phyloP scores from a whole-genome alignment of 768 basidiomycete genomes.

The Lactarius vividus region DNA sequence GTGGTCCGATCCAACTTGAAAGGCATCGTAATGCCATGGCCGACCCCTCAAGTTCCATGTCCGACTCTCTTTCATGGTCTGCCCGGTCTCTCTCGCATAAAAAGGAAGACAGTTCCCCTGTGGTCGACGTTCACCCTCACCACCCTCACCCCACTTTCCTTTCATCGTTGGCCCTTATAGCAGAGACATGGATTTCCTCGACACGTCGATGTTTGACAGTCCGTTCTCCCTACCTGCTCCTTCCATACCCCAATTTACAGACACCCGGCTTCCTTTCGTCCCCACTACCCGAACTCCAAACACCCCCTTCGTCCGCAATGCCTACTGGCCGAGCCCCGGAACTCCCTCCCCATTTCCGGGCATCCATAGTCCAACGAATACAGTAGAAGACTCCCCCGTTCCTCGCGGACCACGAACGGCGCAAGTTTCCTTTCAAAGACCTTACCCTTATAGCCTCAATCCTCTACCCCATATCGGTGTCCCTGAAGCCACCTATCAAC shows the following conservation, averaged over 20 bases:
- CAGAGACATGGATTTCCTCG: background rate
- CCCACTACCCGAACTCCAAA: background rate
- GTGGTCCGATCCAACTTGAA: background rate
- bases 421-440: background rate
- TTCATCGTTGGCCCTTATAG: background rate
- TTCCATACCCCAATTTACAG: background rate
- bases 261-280: conserved; percentile 4
- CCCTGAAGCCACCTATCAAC: background rate
- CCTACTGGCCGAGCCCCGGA: background rate
- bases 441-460: background rate
- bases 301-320: background rate
- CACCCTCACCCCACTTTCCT: background rate
- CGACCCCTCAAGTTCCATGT: conserved; percentile 1
- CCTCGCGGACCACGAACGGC: background rate
- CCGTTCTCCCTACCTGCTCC: background rate
- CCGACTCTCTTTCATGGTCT: conserved; percentile 19
- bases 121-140: background rate
- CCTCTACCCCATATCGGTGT: background rate
- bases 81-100: conserved; percentile 6
- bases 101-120: background rate
- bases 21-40: conserved; percentile 6
- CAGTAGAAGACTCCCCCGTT: background rate
- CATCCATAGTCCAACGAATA: background rate
- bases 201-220: background rate
- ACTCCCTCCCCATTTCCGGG: background rate